These are phyloP conservation scores for Paramecium primaurelia DNA, from an alignment of 73 alveolate genomes.

Conservation along the genomic window DNA sequence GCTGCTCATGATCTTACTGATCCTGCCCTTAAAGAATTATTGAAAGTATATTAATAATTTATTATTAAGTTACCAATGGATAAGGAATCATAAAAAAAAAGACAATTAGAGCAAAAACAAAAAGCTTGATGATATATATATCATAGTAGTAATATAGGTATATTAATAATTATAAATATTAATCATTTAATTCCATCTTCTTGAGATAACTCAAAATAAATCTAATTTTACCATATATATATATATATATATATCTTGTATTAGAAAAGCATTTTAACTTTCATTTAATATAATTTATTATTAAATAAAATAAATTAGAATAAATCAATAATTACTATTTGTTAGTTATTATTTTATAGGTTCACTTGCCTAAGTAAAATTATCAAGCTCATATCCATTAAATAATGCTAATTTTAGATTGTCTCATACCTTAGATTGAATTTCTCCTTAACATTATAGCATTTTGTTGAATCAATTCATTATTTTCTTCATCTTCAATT, in stretches of 20 bases:
- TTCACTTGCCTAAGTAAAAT: conserved; percentile 5
- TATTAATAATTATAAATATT: not conserved
- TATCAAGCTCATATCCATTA: not conserved
- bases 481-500: conserved; percentile 53
- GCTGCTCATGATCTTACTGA: conserved; percentile 39
- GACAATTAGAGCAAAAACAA: not conserved
- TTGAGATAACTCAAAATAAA: not conserved
- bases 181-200: not conserved
- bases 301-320: not conserved
- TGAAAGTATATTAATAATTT: not conserved
- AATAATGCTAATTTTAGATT: not conserved
- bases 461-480: conserved; percentile 35
- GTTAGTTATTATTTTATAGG: not conserved
- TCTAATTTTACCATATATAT: no score
- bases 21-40: conserved; percentile 3
- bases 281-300: not conserved
- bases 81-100: conserved; percentile 23
- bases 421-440: conserved; percentile 51
- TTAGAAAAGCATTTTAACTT: not conserved
- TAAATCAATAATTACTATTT: not conserved
- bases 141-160: conserved; percentile 5
- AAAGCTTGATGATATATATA: not conserved
- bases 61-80: not conserved
- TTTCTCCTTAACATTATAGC: conserved; percentile 50
- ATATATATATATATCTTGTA: not conserved